Evolutionary conservation across 2,329 filamentous ascomycete genomes (phyloP).

Genomic region (Xylaria digitata): DNA sequence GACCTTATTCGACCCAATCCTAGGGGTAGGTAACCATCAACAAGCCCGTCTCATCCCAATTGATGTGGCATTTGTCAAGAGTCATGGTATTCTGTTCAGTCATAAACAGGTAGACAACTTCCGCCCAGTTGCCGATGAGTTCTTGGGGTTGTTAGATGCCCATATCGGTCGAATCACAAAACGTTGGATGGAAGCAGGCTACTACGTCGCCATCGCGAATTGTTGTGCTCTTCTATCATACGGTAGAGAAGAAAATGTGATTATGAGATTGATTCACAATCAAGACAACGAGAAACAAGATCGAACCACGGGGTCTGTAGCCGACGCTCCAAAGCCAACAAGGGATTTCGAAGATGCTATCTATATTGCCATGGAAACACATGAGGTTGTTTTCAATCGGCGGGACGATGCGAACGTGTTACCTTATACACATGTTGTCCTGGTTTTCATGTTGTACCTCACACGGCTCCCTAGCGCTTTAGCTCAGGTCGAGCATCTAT

Average conservation of each 20-base stretch:
- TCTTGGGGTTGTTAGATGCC: slow-evolving; percentile 64
- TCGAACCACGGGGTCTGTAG: slow-evolving; percentile 40
- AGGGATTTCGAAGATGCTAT: slow-evolving; percentile 43
- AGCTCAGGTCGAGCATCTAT: slow-evolving; percentile 55
- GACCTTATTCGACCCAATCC: slow-evolving; percentile 73
- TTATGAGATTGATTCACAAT: slow-evolving; percentile 56
- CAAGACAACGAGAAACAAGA: slow-evolving; percentile 47
- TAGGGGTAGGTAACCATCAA: slow-evolving; percentile 51
- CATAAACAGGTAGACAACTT: slow-evolving; percentile 61
- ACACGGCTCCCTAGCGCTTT: slow-evolving; percentile 56
- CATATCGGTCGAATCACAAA: slow-evolving; percentile 65
- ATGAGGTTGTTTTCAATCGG: slow-evolving; percentile 59
- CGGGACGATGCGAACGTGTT: slow-evolving; percentile 69
- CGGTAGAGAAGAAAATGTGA: slow-evolving; percentile 60
- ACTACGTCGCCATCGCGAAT: slow-evolving; percentile 68
- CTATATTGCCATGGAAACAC: slow-evolving; percentile 44
- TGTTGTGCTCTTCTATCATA: slow-evolving; percentile 65
- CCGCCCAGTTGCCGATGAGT: slow-evolving; percentile 58
- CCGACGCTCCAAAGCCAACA: slow-evolving; percentile 29
- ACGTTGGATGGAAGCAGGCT: slow-evolving; percentile 65
- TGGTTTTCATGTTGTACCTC: slow-evolving; percentile 68
- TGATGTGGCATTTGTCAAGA: slow-evolving; percentile 71
- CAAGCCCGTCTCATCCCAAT: slow-evolving; percentile 56
- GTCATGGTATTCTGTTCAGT: slow-evolving; percentile 73
- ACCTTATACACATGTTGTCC: slow-evolving; percentile 70